phyloP scores from a whole-genome alignment of 1,284 basidiomycete genomes.

The Anthracocystis walkeri region DNA sequence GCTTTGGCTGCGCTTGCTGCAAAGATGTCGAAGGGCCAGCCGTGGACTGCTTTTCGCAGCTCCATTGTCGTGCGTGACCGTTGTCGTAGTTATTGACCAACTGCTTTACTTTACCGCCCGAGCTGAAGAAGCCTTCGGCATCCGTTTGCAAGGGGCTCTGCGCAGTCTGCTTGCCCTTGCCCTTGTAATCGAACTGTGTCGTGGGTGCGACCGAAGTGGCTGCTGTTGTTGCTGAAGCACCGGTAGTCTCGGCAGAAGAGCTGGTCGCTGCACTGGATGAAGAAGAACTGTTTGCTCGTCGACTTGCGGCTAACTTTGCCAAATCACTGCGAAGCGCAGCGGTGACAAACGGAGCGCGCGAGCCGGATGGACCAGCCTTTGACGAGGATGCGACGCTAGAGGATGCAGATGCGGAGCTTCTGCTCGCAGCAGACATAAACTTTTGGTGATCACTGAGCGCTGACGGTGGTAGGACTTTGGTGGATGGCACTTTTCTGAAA shows the following conservation, averaged over 20 bases:
- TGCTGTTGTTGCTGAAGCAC: conserved; percentile 7
- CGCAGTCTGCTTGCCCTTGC: conserved; percentile 16
- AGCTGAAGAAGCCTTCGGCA: conserved; percentile 27
- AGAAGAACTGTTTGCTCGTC: conserved; percentile 26
- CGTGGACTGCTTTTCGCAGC: neutral
- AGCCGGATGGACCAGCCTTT: neutral
- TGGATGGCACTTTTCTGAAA: conserved; percentile 30
- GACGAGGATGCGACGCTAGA: conserved; percentile 2
- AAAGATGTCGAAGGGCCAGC: neutral
- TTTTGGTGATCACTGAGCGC: conserved; percentile 50
- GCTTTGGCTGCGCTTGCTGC: conserved; percentile 12
- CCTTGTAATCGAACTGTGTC: neutral
- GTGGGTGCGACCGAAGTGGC: conserved; percentile 16
- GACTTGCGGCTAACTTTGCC: conserved; percentile 24
- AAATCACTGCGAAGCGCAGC: conserved; percentile 23
- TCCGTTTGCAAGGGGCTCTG: conserved; percentile 18
- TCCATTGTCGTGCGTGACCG: conserved; percentile 10
- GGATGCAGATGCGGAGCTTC: neutral
- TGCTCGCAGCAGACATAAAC: conserved; percentile 36
- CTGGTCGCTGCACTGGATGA: conserved; percentile 19
- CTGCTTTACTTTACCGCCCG: conserved; percentile 8
- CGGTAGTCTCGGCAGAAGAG: neutral
- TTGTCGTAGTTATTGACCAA: conserved; percentile 9
- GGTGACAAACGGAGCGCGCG: conserved; percentile 1
- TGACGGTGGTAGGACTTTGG: conserved; percentile 29